Evolutionary conservation across 2,329 filamentous ascomycete species (phyloP).

Genomic region (Nigrospora oryzae): DNA sequence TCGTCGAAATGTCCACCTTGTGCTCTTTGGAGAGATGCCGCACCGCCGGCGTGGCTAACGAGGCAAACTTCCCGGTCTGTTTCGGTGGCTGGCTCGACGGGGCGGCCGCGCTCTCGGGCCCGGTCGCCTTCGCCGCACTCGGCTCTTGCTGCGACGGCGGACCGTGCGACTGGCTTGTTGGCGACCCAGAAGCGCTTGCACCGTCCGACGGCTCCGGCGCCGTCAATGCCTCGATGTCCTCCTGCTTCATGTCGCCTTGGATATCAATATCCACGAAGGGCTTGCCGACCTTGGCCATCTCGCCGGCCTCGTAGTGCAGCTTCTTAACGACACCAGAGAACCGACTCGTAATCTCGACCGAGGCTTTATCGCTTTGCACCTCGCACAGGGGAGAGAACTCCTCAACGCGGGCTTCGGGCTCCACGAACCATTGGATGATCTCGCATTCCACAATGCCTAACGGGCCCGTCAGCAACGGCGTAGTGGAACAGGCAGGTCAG

Average conservation of each 20-base stretch:
- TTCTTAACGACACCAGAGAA: conserved; percentile 96
- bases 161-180: conserved; percentile 13
- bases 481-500: conserved; percentile 8
- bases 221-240: conserved; percentile 39
- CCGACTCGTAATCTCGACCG: conserved; percentile 84
- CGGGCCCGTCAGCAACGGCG: not conserved
- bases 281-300: conserved; percentile 93
- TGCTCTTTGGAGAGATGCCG: conserved; percentile 78
- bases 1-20: conserved; percentile 66
- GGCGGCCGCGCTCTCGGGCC: conserved; percentile 5
- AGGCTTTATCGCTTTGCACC: conserved; percentile 95
- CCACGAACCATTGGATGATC: conserved; percentile 98
- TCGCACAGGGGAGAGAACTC: conserved; percentile 98
- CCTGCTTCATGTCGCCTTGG: conserved; percentile 62
- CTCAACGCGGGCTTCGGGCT: conserved; percentile 89
- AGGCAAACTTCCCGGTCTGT: conserved; percentile 55
- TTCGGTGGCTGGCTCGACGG: conserved; percentile 12
- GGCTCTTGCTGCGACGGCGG: conserved; percentile 8
- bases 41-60: conserved; percentile 85
- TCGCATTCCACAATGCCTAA: conserved; percentile 95
- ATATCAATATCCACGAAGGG: conserved; percentile 94
- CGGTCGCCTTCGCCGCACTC: conserved; percentile 1
- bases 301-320: conserved; percentile 88
- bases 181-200: conserved; percentile 14
- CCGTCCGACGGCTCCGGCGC: conserved; percentile 21